Evolutionary conservation across 305 asterid species (phyloP).

Genomic region (Petunia hybrid): DNA sequence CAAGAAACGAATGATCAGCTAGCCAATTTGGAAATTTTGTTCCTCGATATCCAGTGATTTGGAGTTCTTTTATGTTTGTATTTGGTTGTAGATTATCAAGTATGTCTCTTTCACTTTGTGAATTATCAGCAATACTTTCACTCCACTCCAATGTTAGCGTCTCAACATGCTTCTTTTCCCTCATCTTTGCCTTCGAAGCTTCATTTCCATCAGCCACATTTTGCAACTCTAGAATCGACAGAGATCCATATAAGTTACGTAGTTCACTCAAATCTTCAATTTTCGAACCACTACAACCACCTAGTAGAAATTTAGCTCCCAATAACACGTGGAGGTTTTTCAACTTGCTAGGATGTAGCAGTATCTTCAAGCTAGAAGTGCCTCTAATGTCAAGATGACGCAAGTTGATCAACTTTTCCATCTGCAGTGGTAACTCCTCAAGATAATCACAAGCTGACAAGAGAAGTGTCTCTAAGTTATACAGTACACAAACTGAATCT

Average conservation of each 20-base stretch:
- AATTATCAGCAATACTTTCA: neutral
- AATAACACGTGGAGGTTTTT: neutral
- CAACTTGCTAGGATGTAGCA: neutral
- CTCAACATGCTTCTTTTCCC: neutral
- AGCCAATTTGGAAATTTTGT: slow-evolving; percentile 38
- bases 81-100: slow-evolving; percentile 30
- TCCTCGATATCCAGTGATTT: slow-evolving; percentile 11
- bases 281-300: neutral
- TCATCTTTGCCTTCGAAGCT: slow-evolving; percentile 27
- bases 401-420: slow-evolving; percentile 34
- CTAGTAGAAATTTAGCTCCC: neutral
- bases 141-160: slow-evolving; percentile 34
- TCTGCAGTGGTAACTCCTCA: slow-evolving; percentile 28
- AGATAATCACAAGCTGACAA: slow-evolving; percentile 31
- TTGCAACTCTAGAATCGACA: slow-evolving; percentile 30
- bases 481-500: slow-evolving; percentile 28
- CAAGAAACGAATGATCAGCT: neutral
- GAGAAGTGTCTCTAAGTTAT: slow-evolving; percentile 39
- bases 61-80: slow-evolving; percentile 13
- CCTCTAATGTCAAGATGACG: slow-evolving; percentile 39
- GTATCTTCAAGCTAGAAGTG: neutral
- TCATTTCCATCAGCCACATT: slow-evolving; percentile 23
- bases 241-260: neutral
- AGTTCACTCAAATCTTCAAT: slow-evolving; percentile 32
- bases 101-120: slow-evolving; percentile 20